These are phyloP conservation scores for Fusarium sp. DNA, from an alignment of 2,329 filamentous ascomycete genomes.

Conservation along the genomic window DNA sequence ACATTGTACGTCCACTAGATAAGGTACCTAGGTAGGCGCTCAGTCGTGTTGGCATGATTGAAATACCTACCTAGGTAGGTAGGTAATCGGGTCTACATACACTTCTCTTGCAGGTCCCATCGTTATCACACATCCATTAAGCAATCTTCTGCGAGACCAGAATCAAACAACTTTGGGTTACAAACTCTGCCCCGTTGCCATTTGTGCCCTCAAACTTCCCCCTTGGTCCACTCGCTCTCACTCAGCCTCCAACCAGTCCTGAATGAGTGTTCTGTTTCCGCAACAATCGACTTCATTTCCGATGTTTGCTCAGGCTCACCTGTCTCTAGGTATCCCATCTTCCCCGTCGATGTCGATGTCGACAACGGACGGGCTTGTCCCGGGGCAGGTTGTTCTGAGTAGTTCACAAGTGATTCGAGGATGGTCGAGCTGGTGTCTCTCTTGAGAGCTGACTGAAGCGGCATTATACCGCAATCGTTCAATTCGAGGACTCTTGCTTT, in stretches of 20 bases:
- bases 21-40: not conserved
- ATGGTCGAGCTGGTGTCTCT: not conserved
- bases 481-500: not conserved
- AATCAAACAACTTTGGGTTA: not conserved
- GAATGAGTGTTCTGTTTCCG: conserved; percentile 14
- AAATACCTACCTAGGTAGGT: too few species aligned
- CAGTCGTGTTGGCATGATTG: not conserved
- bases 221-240: conserved; percentile 33
- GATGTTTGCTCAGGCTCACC: not conserved
- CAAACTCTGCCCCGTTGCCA: not conserved
- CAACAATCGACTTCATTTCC: not conserved
- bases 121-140: not conserved
- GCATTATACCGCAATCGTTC: not conserved
- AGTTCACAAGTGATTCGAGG: not conserved
- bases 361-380: not conserved
- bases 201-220: not conserved
- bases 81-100: not conserved
- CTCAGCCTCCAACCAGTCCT: conserved; percentile 23
- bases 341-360: not conserved
- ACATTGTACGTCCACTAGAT: not conserved
- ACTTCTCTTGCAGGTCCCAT: not conserved
- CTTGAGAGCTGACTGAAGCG: not conserved
- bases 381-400: not conserved
- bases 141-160: not conserved
- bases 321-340: not conserved